Evolutionary conservation across 1,139 yeast species (phyloP).

Genomic region (Hyphopichia fennica): DNA sequence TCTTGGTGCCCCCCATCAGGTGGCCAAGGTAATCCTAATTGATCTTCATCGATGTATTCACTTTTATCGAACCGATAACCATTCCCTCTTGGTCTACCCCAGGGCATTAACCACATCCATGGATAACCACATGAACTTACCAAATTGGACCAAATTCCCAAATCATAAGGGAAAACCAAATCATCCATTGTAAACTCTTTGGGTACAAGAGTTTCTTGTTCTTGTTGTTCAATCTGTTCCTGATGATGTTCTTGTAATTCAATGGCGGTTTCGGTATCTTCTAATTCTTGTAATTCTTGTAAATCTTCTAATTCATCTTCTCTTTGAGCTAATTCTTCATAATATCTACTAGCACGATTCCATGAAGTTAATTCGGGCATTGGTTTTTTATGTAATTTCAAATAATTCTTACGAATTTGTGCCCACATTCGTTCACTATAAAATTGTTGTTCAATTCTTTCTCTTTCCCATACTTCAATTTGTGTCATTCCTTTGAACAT

Average conservation of each 20-base stretch:
- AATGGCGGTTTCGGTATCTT: slow-evolving; percentile 7
- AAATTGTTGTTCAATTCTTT: slow-evolving; percentile 70
- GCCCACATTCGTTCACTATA: slow-evolving; percentile 53
- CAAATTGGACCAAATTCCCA: slow-evolving; percentile 59
- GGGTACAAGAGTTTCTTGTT: slow-evolving; percentile 16
- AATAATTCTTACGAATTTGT: slow-evolving; percentile 49
- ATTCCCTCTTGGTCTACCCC: slow-evolving; percentile 48
- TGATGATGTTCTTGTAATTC: slow-evolving; percentile 10
- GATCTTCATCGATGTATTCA: slow-evolving; percentile 57
- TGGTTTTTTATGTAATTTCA: slow-evolving; percentile 37
- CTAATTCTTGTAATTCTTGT: slow-evolving; percentile 6
- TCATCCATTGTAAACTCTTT: slow-evolving; percentile 52
- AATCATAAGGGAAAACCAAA: slow-evolving; percentile 79
- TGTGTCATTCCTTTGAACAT: slow-evolving; percentile 77
- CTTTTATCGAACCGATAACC: slow-evolving; percentile 56
- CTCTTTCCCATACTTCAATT: slow-evolving; percentile 91
- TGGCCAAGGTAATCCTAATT: slow-evolving; percentile 78
- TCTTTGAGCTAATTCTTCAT: slow-evolving; percentile 15
- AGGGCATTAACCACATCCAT: slow-evolving; percentile 69
- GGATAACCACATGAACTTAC: slow-evolving; percentile 54
- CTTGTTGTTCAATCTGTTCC: not conserved
- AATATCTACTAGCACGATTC: slow-evolving; percentile 26
- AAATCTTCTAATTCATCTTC: slow-evolving; percentile 9
- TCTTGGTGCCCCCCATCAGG: slow-evolving; percentile 72
- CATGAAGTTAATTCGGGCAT: slow-evolving; percentile 53